Conservation (phyloP, 2,329 filamentous ascomycete genomes). For the Celoporthe dispersa region DNA sequence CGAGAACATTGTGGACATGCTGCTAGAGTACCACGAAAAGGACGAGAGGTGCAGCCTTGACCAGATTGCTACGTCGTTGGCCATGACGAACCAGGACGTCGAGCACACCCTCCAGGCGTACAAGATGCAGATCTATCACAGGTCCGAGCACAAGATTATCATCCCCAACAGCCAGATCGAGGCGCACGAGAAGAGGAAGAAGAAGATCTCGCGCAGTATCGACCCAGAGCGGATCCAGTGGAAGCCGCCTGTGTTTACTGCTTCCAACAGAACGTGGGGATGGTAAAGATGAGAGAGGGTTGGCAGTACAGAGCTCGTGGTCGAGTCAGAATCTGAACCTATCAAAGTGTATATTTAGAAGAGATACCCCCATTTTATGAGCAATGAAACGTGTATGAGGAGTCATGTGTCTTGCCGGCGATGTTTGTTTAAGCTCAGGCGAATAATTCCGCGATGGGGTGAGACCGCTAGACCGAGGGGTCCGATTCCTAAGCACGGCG, state of each 20-base stretch:
- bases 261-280: slow-evolving; percentile 89
- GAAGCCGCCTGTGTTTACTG: slow-evolving; percentile 95
- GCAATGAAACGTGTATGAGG: slow-evolving; percentile 10
- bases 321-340: not conserved
- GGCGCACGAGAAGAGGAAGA: slow-evolving; percentile 81
- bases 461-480: not conserved
- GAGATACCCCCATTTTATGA: slow-evolving; percentile 29
- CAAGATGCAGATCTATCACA: slow-evolving; percentile 94
- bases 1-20: slow-evolving; percentile 85
- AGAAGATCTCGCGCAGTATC: slow-evolving; percentile 74
- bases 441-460: not conserved
- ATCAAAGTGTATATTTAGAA: not conserved
- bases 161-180: slow-evolving; percentile 82
- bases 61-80: slow-evolving; percentile 74
- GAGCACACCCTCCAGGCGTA: slow-evolving; percentile 92
- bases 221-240: slow-evolving; percentile 82
- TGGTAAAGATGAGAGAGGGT: slow-evolving; percentile 61
- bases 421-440: not conserved
- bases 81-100: slow-evolving; percentile 98
- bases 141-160: slow-evolving; percentile 95
- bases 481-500: not conserved
- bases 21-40: slow-evolving; percentile 72
- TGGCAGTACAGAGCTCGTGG: not conserved
- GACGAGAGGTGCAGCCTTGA: slow-evolving; percentile 83
- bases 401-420: not conserved